These are phyloP conservation scores for Amphirosellinia nigrospora DNA, from an alignment of 495 filamentous ascomycete species.

Conservation along the genomic window DNA sequence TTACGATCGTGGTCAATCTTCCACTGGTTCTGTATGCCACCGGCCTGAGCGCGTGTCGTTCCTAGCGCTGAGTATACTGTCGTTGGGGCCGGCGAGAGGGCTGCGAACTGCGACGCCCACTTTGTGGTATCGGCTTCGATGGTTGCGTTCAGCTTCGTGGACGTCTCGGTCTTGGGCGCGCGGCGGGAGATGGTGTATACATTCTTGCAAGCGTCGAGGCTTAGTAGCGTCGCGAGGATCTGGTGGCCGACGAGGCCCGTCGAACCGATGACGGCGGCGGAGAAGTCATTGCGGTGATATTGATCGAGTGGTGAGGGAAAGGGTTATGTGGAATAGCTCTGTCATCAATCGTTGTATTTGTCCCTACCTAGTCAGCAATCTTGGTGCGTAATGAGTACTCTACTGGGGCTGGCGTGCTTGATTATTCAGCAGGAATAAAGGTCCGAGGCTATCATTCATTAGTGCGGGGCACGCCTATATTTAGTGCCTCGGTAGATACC, in stretches of 20 bases:
- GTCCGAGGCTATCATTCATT: neutral
- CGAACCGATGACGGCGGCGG: constrained; percentile 59
- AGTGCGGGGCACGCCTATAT: neutral
- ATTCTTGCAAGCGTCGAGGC: constrained; percentile 44
- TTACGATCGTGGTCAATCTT: constrained; percentile 73
- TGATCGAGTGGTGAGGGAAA: neutral
- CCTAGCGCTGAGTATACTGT: constrained; percentile 70
- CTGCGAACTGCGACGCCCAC: constrained; percentile 62
- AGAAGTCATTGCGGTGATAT: constrained; percentile 39
- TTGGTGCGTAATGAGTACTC: neutral
- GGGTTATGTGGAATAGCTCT: neutral
- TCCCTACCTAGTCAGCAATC: neutral
- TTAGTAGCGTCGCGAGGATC: constrained; percentile 63
- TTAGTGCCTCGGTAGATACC: neutral
- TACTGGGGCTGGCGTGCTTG: neutral
- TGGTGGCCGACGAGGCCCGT: constrained; percentile 64
- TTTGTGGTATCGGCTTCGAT: constrained; percentile 54
- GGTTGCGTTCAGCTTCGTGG: constrained; percentile 57
- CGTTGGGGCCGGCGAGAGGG: constrained; percentile 60
- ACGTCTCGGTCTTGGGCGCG: constrained; percentile 45
- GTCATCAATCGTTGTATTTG: neutral
- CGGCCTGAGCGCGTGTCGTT: constrained; percentile 69
- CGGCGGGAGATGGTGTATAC: constrained; percentile 66
- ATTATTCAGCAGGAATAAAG: neutral
- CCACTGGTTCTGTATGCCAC: constrained; percentile 73